These are phyloP conservation scores for Globisporangium megalacanthum DNA, from an alignment of 352 stramenopile genomes.

Conservation along the genomic window DNA sequence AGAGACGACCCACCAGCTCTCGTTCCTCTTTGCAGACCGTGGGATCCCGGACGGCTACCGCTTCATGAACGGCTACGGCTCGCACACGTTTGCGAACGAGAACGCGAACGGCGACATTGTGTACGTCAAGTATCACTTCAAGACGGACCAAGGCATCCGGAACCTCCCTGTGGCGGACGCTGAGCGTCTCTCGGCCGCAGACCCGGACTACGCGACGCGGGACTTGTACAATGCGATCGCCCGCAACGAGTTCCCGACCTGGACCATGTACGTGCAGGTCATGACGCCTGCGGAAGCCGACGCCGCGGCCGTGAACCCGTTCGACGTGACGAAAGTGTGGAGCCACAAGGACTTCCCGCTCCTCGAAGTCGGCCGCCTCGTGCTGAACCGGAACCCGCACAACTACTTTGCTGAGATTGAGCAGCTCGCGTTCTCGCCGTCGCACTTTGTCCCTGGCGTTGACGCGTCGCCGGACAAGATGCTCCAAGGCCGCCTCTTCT, in stretches of 20 bases:
- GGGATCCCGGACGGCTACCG: conserved; percentile 86
- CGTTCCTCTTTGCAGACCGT: conserved; percentile 86
- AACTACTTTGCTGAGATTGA: conserved; percentile 95
- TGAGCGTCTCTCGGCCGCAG: conserved; percentile 45
- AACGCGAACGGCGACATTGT: conserved; percentile 67
- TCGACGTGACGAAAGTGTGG: conserved; percentile 94
- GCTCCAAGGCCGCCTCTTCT: conserved; percentile 87
- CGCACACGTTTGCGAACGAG: conserved; percentile 89
- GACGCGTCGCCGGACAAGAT: conserved; percentile 87
- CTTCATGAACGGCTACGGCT: conserved; percentile 92
- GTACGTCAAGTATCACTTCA: conserved; percentile 94
- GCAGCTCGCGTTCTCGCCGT: conserved; percentile 90
- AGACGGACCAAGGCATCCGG: conserved; percentile 88
- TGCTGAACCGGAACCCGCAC: conserved; percentile 89
- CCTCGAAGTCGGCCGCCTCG: conserved; percentile 79
- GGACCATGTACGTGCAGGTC: conserved; percentile 90
- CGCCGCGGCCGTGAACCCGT: conserved; percentile 74
- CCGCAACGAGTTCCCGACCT: conserved; percentile 75
- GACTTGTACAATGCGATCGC: conserved; percentile 91
- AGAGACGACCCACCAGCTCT: conserved; percentile 87
- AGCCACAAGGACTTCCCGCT: conserved; percentile 83
- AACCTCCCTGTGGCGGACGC: conserved; percentile 86
- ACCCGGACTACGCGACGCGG: conserved; percentile 89
- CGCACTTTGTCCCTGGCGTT: conserved; percentile 90
- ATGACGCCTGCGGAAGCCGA: conserved; percentile 81